Evolutionary conservation across 768 basidiomycete genomes (phyloP).

Genomic region (Agrocybe pediades): DNA sequence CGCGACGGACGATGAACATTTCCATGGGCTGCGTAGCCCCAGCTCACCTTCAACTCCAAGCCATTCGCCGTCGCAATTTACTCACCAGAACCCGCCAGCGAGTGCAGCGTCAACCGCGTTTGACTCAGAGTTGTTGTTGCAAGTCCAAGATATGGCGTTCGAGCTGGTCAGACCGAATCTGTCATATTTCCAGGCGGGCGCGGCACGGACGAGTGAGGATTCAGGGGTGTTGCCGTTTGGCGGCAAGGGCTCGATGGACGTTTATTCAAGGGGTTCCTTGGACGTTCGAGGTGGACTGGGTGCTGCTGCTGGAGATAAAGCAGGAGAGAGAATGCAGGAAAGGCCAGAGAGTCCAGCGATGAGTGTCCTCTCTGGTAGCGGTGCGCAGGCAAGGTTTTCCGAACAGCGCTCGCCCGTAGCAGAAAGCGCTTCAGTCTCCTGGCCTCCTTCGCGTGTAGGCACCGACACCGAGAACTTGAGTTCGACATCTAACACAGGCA

Average conservation of each 20-base stretch:
- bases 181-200: slow-evolving; percentile 31
- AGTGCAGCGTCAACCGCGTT: slow-evolving; percentile 15
- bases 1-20: slow-evolving; percentile 39
- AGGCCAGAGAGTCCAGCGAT: slow-evolving; percentile 48
- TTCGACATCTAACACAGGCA: slow-evolving; percentile 16
- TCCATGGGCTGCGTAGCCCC: neutral
- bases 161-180: slow-evolving; percentile 71
- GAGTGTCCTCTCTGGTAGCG: slow-evolving; percentile 35
- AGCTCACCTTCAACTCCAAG: neutral
- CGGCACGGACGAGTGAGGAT: slow-evolving; percentile 56
- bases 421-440: neutral
- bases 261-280: slow-evolving; percentile 26
- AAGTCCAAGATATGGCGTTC: slow-evolving; percentile 82
- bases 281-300: slow-evolving; percentile 23
- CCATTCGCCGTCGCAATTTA: neutral
- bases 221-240: slow-evolving; percentile 44
- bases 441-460: slow-evolving; percentile 7
- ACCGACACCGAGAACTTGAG: slow-evolving; percentile 38
- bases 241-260: no score
- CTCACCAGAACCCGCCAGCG: neutral
- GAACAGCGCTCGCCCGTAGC: slow-evolving; percentile 26
- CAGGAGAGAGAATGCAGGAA: no score
- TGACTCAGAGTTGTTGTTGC: slow-evolving; percentile 63
- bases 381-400: slow-evolving; percentile 9
- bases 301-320: no score